Percentiles rank a stretch among this genome's conserved stretches.
phyloP scores from a whole-genome alignment of 345 rosid genomes.

The Corymbia maculata region DNA sequence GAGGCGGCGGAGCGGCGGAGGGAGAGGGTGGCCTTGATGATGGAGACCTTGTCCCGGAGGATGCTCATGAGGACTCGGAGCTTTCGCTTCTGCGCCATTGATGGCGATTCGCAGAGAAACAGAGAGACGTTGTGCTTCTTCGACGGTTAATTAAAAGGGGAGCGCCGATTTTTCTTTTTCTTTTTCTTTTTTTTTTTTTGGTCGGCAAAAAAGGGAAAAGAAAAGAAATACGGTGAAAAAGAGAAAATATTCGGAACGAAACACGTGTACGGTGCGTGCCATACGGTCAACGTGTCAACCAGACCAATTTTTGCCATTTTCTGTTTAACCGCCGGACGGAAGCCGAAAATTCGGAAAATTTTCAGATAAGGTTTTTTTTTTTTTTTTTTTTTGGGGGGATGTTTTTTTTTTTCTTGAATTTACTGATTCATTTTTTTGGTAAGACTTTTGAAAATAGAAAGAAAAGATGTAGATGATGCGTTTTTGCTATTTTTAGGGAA shows the following conservation, averaged over 20 bases:
- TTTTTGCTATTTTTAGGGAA: neutral
- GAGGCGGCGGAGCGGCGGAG: conserved; percentile 8
- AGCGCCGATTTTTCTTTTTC: no score
- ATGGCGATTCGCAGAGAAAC: neutral
- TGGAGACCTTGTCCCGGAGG: conserved; percentile 5
- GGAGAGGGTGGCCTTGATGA: conserved; percentile 3
- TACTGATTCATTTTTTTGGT: neutral
- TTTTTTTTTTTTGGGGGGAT: neutral
- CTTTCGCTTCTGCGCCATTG: conserved; percentile 1
- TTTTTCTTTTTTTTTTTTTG: neutral
- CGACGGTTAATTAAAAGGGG: neutral
- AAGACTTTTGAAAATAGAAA: neutral
- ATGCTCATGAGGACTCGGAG: neutral
- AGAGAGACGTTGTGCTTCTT: neutral
- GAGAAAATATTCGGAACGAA: neutral
- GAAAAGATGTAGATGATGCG: neutral
- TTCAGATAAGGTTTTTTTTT: neutral
- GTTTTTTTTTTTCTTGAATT: neutral
- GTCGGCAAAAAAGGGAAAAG: neutral
- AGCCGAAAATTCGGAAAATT: neutral
- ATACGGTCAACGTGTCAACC: neutral
- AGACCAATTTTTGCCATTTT: neutral
- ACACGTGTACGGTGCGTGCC: neutral
- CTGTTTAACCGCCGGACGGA: neutral
- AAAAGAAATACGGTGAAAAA: neutral